Conservation (phyloP, 2,329 filamentous ascomycete species). For the Pseudocercospora musae region DNA sequence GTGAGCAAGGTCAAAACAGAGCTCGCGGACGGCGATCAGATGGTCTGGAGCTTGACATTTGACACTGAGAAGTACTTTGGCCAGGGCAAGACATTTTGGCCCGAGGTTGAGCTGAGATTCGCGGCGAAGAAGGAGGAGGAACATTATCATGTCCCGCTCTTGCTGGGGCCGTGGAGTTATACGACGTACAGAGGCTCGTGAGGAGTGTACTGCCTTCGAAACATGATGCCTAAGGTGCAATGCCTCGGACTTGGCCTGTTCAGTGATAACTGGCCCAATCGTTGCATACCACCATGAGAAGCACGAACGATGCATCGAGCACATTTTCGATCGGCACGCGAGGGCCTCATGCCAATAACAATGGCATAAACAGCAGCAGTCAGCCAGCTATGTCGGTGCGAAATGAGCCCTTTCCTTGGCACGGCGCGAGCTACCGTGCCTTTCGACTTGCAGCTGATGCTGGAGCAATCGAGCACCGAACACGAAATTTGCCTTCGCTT, state of each 20-base stretch:
- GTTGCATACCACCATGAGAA: too few relatives aligned
- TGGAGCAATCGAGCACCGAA: not conserved
- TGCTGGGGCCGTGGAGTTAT: conserved; percentile 76
- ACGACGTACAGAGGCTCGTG: conserved; percentile 77
- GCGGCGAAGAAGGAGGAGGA: conserved; percentile 48
- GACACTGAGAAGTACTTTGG: conserved; percentile 71
- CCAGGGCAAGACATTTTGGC: conserved; percentile 55
- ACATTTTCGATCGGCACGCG: too few relatives aligned
- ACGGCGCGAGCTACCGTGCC: too few relatives aligned
- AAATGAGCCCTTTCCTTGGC: too few relatives aligned
- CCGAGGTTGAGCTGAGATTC: conserved; percentile 56
- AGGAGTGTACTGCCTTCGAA: conserved; percentile 17
- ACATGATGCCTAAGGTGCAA: not conserved
- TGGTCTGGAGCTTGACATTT: conserved; percentile 68
- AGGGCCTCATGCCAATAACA: too few relatives aligned
- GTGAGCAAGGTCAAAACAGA: conserved; percentile 36
- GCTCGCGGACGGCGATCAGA: conserved; percentile 39
- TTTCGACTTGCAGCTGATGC: too few relatives aligned
- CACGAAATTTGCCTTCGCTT: too few relatives aligned
- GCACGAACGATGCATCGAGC: too few relatives aligned
- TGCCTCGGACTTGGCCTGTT: too few relatives aligned
- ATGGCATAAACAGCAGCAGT: too few relatives aligned
- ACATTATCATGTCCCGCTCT: conserved; percentile 75
- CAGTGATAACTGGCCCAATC: too few relatives aligned
- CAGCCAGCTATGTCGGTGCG: too few relatives aligned